A percentile compares a stretch with the other conserved stretches of the same genome.
Evolutionary conservation across 2,329 filamentous ascomycete species (phyloP).

Genomic region (Aspergillus proliferans): DNA sequence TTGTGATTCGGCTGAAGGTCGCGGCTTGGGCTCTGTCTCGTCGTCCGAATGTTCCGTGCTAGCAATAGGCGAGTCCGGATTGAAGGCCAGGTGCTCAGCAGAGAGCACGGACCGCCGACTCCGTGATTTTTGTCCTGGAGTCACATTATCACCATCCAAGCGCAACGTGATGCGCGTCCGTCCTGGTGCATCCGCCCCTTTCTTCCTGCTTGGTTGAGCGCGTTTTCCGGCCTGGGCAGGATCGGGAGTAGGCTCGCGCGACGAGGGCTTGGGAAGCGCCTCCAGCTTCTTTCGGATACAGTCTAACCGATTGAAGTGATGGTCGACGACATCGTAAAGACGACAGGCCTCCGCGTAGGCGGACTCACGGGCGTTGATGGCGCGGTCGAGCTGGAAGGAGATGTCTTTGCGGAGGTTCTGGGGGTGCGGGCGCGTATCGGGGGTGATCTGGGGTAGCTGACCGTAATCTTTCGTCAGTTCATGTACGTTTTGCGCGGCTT

Average conservation of each 20-base stretch:
- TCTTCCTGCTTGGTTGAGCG: constrained; percentile 35
- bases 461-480: constrained; percentile 39
- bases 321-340: constrained; percentile 52
- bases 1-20: constrained; percentile 13
- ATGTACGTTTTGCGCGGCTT: constrained; percentile 36
- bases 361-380: constrained; percentile 51
- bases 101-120: constrained; percentile 30
- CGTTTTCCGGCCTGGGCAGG: constrained; percentile 33
- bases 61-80: constrained; percentile 41
- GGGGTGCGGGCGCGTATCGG: constrained; percentile 46
- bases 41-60: constrained; percentile 43
- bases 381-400: constrained; percentile 49
- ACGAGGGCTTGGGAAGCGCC: constrained; percentile 55
- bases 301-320: constrained; percentile 51
- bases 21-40: constrained; percentile 27
- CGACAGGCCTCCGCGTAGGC: constrained; percentile 52
- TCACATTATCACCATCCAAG: constrained; percentile 24
- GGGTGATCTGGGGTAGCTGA: constrained; percentile 46
- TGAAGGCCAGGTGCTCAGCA: constrained; percentile 31
- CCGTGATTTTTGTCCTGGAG: constrained; percentile 29
- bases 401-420: constrained; percentile 50
- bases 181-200: constrained; percentile 26
- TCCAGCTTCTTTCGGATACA: constrained; percentile 58
- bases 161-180: constrained; percentile 39
- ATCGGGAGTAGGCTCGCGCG: constrained; percentile 53